Evolutionary conservation across 2,329 filamentous ascomycete genomes (phyloP), one percentile per base, ranked within the genome.

Genomic region (Magnaporthiopsis incrustans): DNA sequence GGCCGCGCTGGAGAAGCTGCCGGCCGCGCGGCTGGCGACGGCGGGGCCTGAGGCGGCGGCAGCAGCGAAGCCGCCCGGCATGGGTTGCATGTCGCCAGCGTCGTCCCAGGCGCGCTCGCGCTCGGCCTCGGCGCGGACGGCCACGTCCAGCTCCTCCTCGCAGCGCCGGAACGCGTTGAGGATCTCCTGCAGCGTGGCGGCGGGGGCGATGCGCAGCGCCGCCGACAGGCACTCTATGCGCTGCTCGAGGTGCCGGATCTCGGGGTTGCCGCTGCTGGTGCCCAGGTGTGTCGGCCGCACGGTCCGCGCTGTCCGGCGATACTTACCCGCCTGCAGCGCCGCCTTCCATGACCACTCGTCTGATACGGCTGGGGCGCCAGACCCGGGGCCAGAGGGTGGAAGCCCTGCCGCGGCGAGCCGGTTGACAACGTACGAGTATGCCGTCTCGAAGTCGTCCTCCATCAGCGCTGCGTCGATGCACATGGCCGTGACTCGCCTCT

Each of bases 371-470:
- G 44, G 25, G 18, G 44, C 27, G 26, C 25, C 75, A 70, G 25
- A 65, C 22, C 44, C 44, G 3, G 44, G 18, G 44, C 18, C 44
- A n/a, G 44, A 8, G 44, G 44, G 64, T 26, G 67, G 68, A 27
- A 67, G 68, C 30, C 70, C 62, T 5, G 65, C 64, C 10, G 67
- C 62, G 33, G 70, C 66, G 0, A 95, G 79, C 27, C 89, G 85
- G 71, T 87, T 92, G 60, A 91, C 84, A 1, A 93, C 88, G 71
- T 91, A 94, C 0, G 90, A 93, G 73, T 94, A 95, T 14, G 91
- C 91, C 0, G 91, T 95, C 72, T 96, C 91, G 66, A 95, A 95
- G 72, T 87, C 91, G 67, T 92, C 87, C 71, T 93, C 90, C 12
- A 81, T 80, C 1, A 95, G 80, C 15, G 91, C 89, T 18, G 89